Evolutionary conservation across 306 rosid genomes (phyloP), one percentile per base, ranked within the genome.

Genomic region (Crataegus laevigata): DNA sequence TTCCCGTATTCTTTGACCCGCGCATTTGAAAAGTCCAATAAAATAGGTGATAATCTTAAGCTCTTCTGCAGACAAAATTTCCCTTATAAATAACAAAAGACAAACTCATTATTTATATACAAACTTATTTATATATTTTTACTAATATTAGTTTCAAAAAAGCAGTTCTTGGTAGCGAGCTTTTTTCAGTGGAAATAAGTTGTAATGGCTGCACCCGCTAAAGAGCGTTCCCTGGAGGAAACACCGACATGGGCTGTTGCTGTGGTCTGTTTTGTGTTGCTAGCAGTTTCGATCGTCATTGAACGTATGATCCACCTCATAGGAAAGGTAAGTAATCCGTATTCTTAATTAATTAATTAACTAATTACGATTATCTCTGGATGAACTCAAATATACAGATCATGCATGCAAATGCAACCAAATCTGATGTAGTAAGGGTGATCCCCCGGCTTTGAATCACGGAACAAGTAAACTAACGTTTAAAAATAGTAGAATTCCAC

Each of bases 161-260:
- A 60, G 19, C 18, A 60, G 26, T 22, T 42, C 28, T 42, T 61
- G 2, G 26, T 40, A 30, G 65, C 14, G 24, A 21, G 25, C 25
- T 43, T 26, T 47, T 61, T 55, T 69, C 21, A 10, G 3, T 7
- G 36, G 32, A 43, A 28, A 40, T n/a, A 4, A 8, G 40, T 21
- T 32, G 7, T 30, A 68, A 78, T 75, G 75, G 80, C 51, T 28
- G 17, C 0, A 1, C 3, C 2, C 0, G 84, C 13, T 15, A 4
- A 54, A 21, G 88, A 91, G 80, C 82, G 82, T 61, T 61, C 84
- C 6, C 59, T 91, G 80, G 85, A 81, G 74, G 52, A 79, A 52
- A 91, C 97, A 6, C 77, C 97, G 63, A 89, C 93, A 1, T 91
- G 97, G 97, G 91, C 96, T 6, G 93, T 91, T 65, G 90, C 93